Evolutionary conservation across 345 rosid species (phyloP).

Genomic region (Melastoma malabathricum): DNA sequence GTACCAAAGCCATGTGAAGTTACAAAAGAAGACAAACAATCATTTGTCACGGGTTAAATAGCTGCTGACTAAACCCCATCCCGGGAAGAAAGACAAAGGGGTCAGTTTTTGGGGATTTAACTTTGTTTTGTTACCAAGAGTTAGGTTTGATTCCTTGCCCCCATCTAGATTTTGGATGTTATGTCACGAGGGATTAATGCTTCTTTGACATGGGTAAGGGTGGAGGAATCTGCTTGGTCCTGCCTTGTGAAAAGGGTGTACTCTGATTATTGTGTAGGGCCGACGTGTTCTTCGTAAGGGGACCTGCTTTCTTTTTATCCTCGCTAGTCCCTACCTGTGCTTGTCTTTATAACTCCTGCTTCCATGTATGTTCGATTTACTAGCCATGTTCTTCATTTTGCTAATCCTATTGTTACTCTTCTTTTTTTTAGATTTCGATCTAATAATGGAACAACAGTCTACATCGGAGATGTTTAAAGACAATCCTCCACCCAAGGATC

Average conservation of each 20-base stretch:
- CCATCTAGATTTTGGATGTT: constrained; percentile 28
- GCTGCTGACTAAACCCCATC: constrained; percentile 8
- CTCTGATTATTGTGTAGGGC: not conserved
- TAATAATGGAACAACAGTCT: constrained; percentile 19
- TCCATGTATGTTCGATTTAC: too few species aligned
- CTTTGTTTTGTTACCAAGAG: constrained; percentile 1
- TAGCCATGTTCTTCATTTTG: not conserved
- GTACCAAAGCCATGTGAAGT: constrained; percentile 10
- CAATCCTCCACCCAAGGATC: constrained; percentile 13
- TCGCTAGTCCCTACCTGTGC: too few species aligned
- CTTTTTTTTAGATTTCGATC: constrained; percentile 6
- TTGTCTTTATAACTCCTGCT: too few species aligned
- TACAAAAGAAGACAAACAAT: constrained; percentile 20
- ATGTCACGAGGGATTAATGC: constrained; percentile 30
- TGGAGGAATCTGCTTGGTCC: constrained; percentile 10
- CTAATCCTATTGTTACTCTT: not conserved
- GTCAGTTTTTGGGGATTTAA: not conserved
- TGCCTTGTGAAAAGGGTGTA: not conserved
- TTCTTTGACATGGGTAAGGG: constrained; percentile 5
- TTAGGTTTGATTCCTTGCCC: constrained; percentile 21
- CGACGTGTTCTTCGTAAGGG: too few species aligned
- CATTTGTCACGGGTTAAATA: constrained; percentile 12
- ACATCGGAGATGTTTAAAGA: constrained; percentile 20
- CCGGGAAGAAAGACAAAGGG: not conserved
- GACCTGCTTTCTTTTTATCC: too few species aligned